Percentiles rank a stretch among this genome's conserved stretches.
These are phyloP conservation scores for Coffea eugenioides DNA, from an alignment of 257 asterid genomes.

Conservation along the genomic window DNA sequence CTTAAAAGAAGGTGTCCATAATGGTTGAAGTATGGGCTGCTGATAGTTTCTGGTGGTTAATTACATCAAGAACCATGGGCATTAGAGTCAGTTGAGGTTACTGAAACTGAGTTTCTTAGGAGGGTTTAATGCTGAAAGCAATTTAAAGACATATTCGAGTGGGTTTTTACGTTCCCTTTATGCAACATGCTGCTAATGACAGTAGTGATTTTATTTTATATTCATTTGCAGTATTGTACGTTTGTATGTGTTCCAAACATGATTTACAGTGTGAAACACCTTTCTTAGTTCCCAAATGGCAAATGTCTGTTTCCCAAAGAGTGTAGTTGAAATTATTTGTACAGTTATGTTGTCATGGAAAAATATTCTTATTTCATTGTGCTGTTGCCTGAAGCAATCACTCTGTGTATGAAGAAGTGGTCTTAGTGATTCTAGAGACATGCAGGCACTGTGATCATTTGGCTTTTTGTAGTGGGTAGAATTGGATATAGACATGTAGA, in stretches of 20 bases:
- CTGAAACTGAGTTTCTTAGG: not conserved
- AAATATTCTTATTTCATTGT: not conserved
- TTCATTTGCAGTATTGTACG: not conserved
- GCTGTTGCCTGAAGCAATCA: not conserved
- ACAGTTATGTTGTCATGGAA: not conserved
- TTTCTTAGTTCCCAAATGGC: not conserved
- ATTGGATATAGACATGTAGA: not conserved
- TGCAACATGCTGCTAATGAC: not conserved
- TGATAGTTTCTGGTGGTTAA: no score
- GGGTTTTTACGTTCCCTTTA: not conserved
- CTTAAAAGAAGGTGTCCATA: not conserved
- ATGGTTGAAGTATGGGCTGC: not conserved
- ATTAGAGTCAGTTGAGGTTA: no score
- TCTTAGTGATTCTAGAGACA: not conserved
- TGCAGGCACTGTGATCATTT: not conserved
- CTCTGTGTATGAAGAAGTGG: not conserved
- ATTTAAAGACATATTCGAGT: not conserved
- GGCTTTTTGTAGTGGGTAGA: not conserved
- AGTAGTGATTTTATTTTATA: not conserved
- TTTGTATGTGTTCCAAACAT: not conserved
- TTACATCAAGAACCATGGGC: no score
- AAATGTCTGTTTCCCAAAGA: not conserved
- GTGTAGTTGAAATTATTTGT: not conserved
- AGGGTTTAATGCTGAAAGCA: not conserved
- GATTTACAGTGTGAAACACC: not conserved